A percentile compares a stretch with the other conserved stretches of the same genome.
Conservation (phyloP, 1,284 basidiomycete genomes). For the Moesziomyces sp. region DNA sequence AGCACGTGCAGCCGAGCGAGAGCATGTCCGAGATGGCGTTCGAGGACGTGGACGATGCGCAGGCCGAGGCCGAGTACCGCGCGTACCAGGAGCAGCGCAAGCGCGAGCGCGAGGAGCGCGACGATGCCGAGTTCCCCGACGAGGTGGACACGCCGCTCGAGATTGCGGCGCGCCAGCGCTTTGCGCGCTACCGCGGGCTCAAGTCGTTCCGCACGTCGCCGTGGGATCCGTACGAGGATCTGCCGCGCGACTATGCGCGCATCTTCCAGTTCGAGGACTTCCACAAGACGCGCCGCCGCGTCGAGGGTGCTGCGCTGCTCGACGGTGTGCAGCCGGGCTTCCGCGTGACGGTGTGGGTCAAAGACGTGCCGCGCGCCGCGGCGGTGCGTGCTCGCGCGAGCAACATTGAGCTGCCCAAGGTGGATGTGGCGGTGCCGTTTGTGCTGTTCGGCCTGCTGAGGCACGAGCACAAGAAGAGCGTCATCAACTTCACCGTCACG, state of each 20-base stretch:
- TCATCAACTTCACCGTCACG: slow-evolving; percentile 91
- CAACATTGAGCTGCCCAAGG: slow-evolving; percentile 2
- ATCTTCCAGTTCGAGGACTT: slow-evolving; percentile 99
- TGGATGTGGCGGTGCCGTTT: slow-evolving; percentile 72
- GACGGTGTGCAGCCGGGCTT: slow-evolving; percentile 57
- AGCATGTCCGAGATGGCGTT: slow-evolving; percentile 29
- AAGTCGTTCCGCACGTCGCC: slow-evolving; percentile 91
- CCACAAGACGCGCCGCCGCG: slow-evolving; percentile 82
- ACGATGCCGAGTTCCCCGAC: slow-evolving; percentile 89
- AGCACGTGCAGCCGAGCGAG: slow-evolving; percentile 20
- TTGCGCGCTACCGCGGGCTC: slow-evolving; percentile 91
- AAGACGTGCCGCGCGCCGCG: slow-evolving; percentile 54
- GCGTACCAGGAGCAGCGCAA: slow-evolving; percentile 80
- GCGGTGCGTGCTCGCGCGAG: slow-evolving; percentile 47
- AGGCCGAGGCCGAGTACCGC: slow-evolving; percentile 73
- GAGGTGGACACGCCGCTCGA: slow-evolving; percentile 97
- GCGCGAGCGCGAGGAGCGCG: slow-evolving; percentile 80
- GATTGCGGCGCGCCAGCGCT: slow-evolving; percentile 83
- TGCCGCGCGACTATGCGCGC: slow-evolving; percentile 90
- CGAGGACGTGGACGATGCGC: slow-evolving; percentile 70
- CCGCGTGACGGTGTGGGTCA: slow-evolving; percentile 50
- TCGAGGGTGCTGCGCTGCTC: slow-evolving; percentile 69
- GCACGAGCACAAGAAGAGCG: slow-evolving; percentile 96
- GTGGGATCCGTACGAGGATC: slow-evolving; percentile 97
- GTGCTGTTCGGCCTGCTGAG: slow-evolving; percentile 85